Evolutionary conservation across 192 early-diverging fungal genomes (phyloP), one percentile per base, ranked within the genome.

Genomic region (Jimgerdemannia lactiflua): DNA sequence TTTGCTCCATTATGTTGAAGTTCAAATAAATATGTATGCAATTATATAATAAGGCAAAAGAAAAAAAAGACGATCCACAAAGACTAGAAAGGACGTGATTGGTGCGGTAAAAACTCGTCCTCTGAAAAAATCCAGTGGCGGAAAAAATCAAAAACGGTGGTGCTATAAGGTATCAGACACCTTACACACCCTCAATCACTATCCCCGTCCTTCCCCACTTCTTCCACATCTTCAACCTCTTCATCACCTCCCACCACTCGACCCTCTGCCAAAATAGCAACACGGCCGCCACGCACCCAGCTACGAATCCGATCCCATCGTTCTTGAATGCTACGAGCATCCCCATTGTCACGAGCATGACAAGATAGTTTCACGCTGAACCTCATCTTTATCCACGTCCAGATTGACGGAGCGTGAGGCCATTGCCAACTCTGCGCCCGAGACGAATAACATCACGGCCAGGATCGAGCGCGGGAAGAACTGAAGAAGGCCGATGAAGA

Each of bases 401-500:
- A 89, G 85, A 59, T 84, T 76, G 14, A 89, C 80, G 39, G 79
- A 69, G 42, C 70, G 11, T 20, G 75, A 73, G 6, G 74, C 75
- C 67, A 49, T 71, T 19, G 77, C 80, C 44, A 81, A 73, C 80
- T 96, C 95, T 14, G 93, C 81, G 67, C 94, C 91, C 44, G 94
- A 89, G 69, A 94, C 87, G 77, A 95, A 93, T 43, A 97, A 82
- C 93, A 97, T 94, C 43, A 97, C 92, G 64, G 93, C 95, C 43
- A 97, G 82, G 44, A 96, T 83, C 0, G 94, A 91, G 18, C 77
- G 85, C 4, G 96, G 96, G 77, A 95, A 95, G 67, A 82, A 79
- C 59, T 84, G 73, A 70, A 97, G 87, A 6, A 97, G 70, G 2
- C 80, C 89, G 42, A 92, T 79, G 67, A 96, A 94, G 65, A 95